Evolutionary conservation across 1,284 basidiomycete species (phyloP).

Genomic region (Tilletia walkeri): DNA sequence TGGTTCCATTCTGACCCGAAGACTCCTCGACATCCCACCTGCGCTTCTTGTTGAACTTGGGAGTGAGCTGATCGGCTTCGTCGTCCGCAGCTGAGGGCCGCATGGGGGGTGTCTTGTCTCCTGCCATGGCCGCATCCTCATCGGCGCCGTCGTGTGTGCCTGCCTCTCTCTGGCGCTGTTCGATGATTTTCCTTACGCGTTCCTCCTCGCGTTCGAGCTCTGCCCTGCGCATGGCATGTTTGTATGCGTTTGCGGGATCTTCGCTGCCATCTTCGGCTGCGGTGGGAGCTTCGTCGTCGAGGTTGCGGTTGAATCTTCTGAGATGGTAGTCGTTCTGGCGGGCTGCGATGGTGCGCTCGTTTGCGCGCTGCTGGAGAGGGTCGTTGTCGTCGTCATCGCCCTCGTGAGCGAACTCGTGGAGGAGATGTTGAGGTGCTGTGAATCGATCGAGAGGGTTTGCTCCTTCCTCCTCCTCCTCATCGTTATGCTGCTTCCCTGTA

Average conservation of each 20-base stretch:
- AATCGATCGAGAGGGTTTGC: constrained; percentile 53
- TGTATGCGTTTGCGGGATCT: constrained; percentile 80
- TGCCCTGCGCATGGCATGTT: constrained; percentile 90
- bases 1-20: not conserved
- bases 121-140: constrained; percentile 53
- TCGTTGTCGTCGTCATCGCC: constrained; percentile 79
- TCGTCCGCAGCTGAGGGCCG: constrained; percentile 22
- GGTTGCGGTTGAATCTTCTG: constrained; percentile 68
- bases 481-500: constrained; percentile 14
- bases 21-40: constrained; percentile 74
- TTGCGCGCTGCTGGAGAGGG: constrained; percentile 88
- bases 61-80: constrained; percentile 57
- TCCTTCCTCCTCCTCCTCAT: constrained; percentile 34
- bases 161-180: constrained; percentile 78
- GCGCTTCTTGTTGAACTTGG: constrained; percentile 72
- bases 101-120: constrained; percentile 42
- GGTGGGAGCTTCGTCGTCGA: constrained; percentile 46
- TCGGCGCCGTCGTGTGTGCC: constrained; percentile 18
- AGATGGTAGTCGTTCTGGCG: constrained; percentile 95
- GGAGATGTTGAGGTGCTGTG: constrained; percentile 87
- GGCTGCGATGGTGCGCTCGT: constrained; percentile 85
- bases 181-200: constrained; percentile 77
- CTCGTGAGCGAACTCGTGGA: constrained; percentile 90
- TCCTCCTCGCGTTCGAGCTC: constrained; percentile 90
- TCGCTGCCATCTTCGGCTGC: constrained; percentile 62